phyloP scores from a whole-genome alignment of 78 protist genomes.

The Goniomonas avonlea region DNA sequence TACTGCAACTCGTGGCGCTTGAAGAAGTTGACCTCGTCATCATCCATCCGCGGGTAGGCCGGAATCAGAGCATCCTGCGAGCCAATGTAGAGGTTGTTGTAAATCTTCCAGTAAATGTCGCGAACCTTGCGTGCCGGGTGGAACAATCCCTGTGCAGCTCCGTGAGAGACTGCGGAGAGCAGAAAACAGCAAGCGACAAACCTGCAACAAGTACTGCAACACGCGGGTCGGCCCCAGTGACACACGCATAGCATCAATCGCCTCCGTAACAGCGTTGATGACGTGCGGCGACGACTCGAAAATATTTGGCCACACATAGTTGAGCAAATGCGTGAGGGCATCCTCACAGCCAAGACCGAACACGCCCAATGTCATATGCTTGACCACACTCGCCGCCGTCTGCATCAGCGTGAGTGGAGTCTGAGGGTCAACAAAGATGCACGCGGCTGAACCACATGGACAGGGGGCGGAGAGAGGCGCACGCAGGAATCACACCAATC shows the following conservation, averaged over 20 bases:
- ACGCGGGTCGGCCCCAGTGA: conserved; percentile 84
- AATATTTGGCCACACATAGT: conserved; percentile 97
- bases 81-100: conserved; percentile 86
- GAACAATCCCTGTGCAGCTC: conserved; percentile 18
- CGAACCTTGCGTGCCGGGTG: conserved; percentile 86
- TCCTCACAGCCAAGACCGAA: conserved; percentile 90
- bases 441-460: no score
- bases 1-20: neutral
- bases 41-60: conserved; percentile 43
- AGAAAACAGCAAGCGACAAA: conserved; percentile 5
- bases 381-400: conserved; percentile 77
- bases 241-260: conserved; percentile 89
- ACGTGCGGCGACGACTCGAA: conserved; percentile 97
- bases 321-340: conserved; percentile 91
- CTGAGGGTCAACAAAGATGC: no score
- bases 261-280: conserved; percentile 91
- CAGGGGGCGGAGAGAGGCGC: no score
- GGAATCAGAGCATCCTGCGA: conserved; percentile 49
- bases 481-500: neutral
- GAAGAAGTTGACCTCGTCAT: conserved; percentile 27
- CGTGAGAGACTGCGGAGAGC: neutral
- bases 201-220: conserved; percentile 72
- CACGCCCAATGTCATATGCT: conserved; percentile 31
- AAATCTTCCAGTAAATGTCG: conserved; percentile 94
- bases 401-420: no score